A percentile compares a stretch with the other conserved stretches of the same genome.
These are phyloP conservation scores for Schrenkiella parvula DNA, from an alignment of 345 rosid genomes.

Conservation along the genomic window DNA sequence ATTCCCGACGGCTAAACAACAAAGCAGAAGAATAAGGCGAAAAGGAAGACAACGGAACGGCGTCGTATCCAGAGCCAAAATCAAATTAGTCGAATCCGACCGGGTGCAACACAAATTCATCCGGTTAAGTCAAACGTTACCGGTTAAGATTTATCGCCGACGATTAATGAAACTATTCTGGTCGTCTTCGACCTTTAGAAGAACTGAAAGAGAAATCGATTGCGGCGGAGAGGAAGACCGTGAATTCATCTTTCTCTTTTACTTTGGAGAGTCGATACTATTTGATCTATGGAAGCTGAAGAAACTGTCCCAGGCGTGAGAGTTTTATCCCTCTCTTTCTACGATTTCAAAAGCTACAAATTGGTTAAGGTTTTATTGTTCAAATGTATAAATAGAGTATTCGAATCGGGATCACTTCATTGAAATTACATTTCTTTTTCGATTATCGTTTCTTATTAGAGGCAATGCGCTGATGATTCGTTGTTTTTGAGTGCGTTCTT, in stretches of 20 bases:
- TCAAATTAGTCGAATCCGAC: neutral
- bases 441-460: neutral
- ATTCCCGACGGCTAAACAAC: constrained; percentile 19
- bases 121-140: neutral
- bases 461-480: neutral
- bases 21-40: neutral
- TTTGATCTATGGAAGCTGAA: constrained; percentile 37
- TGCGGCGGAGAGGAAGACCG: constrained; percentile 3
- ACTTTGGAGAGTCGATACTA: neutral
- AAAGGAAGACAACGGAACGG: neutral
- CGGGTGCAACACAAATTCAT: neutral
- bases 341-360: neutral
- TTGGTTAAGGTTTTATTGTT: neutral
- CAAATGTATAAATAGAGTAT: neutral
- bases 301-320: constrained; percentile 36
- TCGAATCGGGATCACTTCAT: neutral
- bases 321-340: neutral
- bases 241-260: neutral
- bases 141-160: constrained; percentile 6
- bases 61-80: neutral
- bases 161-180: neutral
- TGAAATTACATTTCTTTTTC: neutral
- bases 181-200: constrained; percentile 18
- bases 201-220: constrained; percentile 10
- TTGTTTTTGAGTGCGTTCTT: neutral